Evolutionary conservation across 805 yeast genomes (phyloP).

Genomic region (Kodamaea kaohsiungensis): DNA sequence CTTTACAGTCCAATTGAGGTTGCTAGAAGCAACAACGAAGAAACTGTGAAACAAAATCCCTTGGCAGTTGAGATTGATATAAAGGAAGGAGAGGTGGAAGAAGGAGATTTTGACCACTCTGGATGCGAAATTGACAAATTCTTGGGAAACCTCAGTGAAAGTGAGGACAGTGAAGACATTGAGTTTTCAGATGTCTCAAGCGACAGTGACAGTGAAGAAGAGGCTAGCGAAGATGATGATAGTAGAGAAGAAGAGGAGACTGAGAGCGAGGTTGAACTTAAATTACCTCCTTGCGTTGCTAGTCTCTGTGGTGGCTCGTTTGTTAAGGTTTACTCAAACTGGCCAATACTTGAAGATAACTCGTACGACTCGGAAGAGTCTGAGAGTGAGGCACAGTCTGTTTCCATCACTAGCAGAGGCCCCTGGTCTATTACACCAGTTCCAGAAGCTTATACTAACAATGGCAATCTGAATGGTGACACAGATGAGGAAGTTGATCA

Average conservation of each 20-base stretch:
- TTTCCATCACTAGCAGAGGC: not conserved
- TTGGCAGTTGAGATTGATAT: not conserved
- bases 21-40: not conserved
- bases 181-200: not conserved
- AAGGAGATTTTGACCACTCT: constrained; percentile 11
- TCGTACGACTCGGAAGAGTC: not conserved
- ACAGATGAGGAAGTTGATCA: not conserved
- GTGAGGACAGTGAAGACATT: constrained; percentile 5
- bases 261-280: not conserved
- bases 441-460: not conserved
- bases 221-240: constrained; percentile 11
- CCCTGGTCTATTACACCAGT: not conserved
- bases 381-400: not conserved
- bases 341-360: constrained; percentile 1
- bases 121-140: constrained; percentile 9
- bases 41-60: not conserved
- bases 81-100: constrained; percentile 7
- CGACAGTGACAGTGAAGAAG: constrained; percentile 10
- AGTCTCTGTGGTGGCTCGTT: not conserved
- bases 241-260: not conserved
- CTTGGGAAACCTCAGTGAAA: not conserved
- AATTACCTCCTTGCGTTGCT: not conserved
- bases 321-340: not conserved
- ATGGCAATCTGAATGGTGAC: not conserved
- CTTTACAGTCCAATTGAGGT: not conserved